These are phyloP conservation scores for Melaleuca alternifolia DNA, from an alignment of 345 rosid genomes.

Conservation along the genomic window DNA sequence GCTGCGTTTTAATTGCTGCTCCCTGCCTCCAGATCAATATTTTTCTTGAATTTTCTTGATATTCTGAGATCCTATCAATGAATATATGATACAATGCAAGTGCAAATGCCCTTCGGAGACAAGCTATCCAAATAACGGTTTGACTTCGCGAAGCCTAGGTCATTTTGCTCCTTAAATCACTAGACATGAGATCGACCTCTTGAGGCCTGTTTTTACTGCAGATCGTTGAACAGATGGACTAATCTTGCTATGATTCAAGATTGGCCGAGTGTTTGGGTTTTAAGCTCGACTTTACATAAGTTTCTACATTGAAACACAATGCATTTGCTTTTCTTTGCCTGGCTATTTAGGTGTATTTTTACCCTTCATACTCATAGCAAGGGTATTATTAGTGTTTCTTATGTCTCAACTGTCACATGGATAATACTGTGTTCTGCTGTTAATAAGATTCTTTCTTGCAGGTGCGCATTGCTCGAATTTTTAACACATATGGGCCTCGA, in stretches of 20 bases:
- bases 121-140: background rate
- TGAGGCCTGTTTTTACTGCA: background rate
- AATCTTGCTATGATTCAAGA: background rate
- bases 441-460: conserved; percentile 14
- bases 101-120: background rate
- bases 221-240: background rate
- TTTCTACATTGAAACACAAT: background rate
- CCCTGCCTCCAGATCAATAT: background rate
- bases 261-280: background rate
- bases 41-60: background rate
- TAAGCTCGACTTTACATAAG: background rate
- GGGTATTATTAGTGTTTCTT: background rate
- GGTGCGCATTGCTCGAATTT: conserved; percentile 98
- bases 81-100: background rate
- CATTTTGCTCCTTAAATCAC: background rate
- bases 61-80: background rate
- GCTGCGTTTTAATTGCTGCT: background rate
- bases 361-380: background rate
- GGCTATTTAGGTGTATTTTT: background rate
- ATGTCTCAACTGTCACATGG: background rate
- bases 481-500: conserved; percentile 96
- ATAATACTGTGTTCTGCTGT: background rate
- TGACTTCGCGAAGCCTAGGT: background rate
- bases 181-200: background rate
- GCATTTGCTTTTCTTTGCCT: background rate